Evolutionary conservation across 176 grass and related monocot species (phyloP).

Genomic region (Carex scoparia): DNA sequence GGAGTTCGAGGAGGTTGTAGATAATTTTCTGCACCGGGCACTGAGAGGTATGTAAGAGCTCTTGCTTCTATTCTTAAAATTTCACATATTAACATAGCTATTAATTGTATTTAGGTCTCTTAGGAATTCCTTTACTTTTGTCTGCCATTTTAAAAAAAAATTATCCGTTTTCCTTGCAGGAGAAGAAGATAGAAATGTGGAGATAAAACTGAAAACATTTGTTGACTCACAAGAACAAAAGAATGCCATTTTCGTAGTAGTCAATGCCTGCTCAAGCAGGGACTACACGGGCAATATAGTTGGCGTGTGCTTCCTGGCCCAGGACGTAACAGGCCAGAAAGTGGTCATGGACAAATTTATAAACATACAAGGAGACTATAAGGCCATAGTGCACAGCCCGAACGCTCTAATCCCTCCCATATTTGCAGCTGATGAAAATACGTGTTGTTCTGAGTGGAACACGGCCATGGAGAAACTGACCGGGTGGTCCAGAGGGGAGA

Average conservation of each 20-base stretch:
- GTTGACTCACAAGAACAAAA: conserved; percentile 65
- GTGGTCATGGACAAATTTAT: conserved; percentile 98
- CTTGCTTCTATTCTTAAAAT: background rate
- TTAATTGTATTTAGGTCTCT: background rate
- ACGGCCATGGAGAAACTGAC: conserved; percentile 95
- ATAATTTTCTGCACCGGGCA: conserved; percentile 64
- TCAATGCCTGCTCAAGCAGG: conserved; percentile 90
- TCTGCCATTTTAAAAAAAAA: background rate
- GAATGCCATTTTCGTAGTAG: conserved; percentile 73
- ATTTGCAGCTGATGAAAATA: conserved; percentile 97
- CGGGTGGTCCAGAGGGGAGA: conserved; percentile 78
- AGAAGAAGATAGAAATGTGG: conserved; percentile 98
- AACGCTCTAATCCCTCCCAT: conserved; percentile 96
- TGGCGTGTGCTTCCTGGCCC: conserved; percentile 81
- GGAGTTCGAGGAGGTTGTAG: conserved; percentile 60
- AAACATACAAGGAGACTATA: conserved; percentile 98
- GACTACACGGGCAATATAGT: conserved; percentile 83
- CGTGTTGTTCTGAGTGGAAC: conserved; percentile 96
- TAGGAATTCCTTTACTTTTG: background rate
- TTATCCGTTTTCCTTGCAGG: conserved; percentile 44
- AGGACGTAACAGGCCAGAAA: conserved; percentile 89
- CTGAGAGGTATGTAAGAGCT: conserved; percentile 50
- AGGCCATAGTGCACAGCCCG: conserved; percentile 86
- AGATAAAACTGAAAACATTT: conserved; percentile 99
- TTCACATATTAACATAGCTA: background rate